These are phyloP conservation scores for Monosporozyma unispora DNA, from an alignment of 805 yeast species.

Conservation along the genomic window DNA sequence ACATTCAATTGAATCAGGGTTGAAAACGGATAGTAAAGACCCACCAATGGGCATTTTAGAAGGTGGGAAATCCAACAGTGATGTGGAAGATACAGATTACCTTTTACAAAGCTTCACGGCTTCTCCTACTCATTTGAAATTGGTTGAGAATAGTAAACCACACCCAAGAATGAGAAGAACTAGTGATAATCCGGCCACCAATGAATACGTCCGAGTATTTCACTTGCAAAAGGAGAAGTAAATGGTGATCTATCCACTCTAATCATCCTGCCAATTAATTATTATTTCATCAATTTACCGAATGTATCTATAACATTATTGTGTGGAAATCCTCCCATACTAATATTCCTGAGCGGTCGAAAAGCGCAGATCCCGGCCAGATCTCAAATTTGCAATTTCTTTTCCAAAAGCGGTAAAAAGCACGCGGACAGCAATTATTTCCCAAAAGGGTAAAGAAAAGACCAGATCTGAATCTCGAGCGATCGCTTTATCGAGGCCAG, in stretches of 20 bases:
- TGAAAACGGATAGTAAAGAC: background rate
- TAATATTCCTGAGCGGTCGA: background rate
- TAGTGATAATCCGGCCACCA: conserved; percentile 23
- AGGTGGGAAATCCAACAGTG: background rate
- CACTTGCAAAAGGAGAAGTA: conserved; percentile 15
- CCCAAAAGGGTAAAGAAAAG: background rate
- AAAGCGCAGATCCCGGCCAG: background rate
- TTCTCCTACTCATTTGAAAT: conserved; percentile 4
- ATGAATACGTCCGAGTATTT: conserved; percentile 25
- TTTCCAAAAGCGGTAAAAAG: conserved; percentile 2
- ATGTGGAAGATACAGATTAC: background rate
- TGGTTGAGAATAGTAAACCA: conserved; percentile 25
- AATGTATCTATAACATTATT: too few species aligned
- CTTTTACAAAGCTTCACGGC: background rate
- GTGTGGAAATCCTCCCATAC: too few species aligned
- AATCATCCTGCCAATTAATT: too few species aligned
- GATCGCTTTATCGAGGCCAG: background rate
- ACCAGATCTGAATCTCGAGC: background rate
- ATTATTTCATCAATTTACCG: too few species aligned
- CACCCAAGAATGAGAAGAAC: conserved; percentile 27
- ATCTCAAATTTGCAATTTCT: background rate
- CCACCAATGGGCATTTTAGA: background rate
- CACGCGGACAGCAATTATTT: background rate
- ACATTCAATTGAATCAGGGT: background rate
- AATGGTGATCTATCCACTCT: background rate